Evolutionary conservation across 345 rosid species (phyloP), one percentile per base, ranked within the genome.

Genomic region (Citrus hindsii): DNA sequence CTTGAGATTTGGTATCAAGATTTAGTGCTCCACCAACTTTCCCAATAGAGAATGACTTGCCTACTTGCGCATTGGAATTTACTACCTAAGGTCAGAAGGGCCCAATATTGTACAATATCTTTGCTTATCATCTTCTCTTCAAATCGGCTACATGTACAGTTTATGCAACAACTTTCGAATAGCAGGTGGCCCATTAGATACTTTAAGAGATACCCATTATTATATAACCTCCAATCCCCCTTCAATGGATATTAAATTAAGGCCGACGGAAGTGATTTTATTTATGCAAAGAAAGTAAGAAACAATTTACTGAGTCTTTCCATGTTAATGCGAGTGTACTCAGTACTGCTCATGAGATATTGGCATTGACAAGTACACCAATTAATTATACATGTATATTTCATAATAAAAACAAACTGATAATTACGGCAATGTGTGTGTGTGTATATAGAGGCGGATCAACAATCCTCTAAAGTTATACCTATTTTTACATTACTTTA

Each of bases 11-110:
- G 37, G 66, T 40, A 67, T 60, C 25, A 24, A 27, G 40, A 71
- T 58, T 42, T 38, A 80, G 77, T 80, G 83, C 80, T 76, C 83
- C 83, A 80, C 83, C 79, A 28, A 38, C 40, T 35, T 73, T 63
- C 67, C 72, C 64, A 25, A 21, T 53, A 25, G 32, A 64, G 38
- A 37, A 10, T 27, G 56, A 25, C 19, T 46, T 64, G 40, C 5
- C 75, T 9, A 22, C 67, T 19, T 8, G 61, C 61, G 24, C 9
- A 19, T 22, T 56, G 7, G 28, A 32, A 28, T 42, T 46, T 53
- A 38, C 51, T 3, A 13, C 13, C 51, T 46, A 46, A 3, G 51
- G 51, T 46, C 4, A 3, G 51, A 12, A 12, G 51, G 51, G 51
- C 51, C 18, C 51, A 46, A 13, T 13, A 46, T 38, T 16, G 37